phyloP scores from a whole-genome alignment of 805 yeast species.

The Clavispora carvajalis region DNA sequence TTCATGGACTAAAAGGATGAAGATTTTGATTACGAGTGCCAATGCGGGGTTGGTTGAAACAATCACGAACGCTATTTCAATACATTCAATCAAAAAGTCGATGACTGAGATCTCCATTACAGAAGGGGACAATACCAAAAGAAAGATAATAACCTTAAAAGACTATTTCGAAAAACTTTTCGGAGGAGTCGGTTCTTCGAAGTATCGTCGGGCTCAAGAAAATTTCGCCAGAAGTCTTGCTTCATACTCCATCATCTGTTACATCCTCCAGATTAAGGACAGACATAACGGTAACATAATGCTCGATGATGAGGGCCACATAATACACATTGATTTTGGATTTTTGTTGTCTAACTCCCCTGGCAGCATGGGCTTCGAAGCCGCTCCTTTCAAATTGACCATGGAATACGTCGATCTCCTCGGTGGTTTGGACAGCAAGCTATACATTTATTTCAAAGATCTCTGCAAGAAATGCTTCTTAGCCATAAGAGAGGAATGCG shows the following conservation, averaged over 20 bases:
- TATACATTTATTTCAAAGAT: slow-evolving; percentile 54
- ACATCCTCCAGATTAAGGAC: slow-evolving; percentile 87
- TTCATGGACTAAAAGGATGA: slow-evolving; percentile 93
- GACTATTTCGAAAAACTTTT: slow-evolving; percentile 77
- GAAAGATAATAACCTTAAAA: slow-evolving; percentile 61
- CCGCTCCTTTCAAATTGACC: slow-evolving; percentile 94
- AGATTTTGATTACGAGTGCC: slow-evolving; percentile 84
- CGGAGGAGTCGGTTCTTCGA: slow-evolving; percentile 54
- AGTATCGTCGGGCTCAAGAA: slow-evolving; percentile 71
- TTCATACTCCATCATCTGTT: slow-evolving; percentile 86
- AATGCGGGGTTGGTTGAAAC: slow-evolving; percentile 93
- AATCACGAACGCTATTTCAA: slow-evolving; percentile 87
- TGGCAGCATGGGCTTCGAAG: slow-evolving; percentile 95
- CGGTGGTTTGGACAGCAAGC: slow-evolving; percentile 68
- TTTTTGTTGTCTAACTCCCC: slow-evolving; percentile 90
- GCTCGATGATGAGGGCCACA: slow-evolving; percentile 94
- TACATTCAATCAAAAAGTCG: slow-evolving; percentile 92
- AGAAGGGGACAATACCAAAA: slow-evolving; percentile 64
- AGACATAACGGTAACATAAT: slow-evolving; percentile 96
- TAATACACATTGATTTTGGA: slow-evolving; percentile 93
- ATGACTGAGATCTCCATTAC: slow-evolving; percentile 68
- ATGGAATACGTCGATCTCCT: slow-evolving; percentile 81
- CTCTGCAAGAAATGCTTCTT: slow-evolving; percentile 70
- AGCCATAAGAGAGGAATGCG: slow-evolving; percentile 67
- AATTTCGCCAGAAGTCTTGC: slow-evolving; percentile 86